phyloP scores from a whole-genome alignment of 257 asterid genomes.

The Capsicum pubescens region DNA sequence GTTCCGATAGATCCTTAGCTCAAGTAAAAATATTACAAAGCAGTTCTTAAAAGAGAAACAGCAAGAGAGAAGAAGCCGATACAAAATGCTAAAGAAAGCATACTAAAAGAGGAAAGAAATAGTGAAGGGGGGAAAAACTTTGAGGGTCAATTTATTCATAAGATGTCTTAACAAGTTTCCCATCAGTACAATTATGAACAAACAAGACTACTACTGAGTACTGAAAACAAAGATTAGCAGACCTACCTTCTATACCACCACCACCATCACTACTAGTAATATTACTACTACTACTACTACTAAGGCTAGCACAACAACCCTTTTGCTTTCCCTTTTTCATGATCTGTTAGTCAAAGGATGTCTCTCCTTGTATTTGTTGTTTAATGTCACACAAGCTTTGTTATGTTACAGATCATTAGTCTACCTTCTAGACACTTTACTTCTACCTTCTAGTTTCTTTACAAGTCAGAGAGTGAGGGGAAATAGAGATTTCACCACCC shows the following conservation, averaged over 20 bases:
- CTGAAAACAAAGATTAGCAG: conserved; percentile 22
- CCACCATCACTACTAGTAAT: not conserved
- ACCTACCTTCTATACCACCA: conserved; percentile 35
- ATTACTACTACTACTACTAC: not conserved
- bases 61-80: too few relatives aligned
- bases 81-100: too few relatives aligned
- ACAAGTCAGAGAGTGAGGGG: conserved; percentile 36
- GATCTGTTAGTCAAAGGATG: conserved; percentile 47
- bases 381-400: conserved; percentile 41
- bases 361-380: conserved; percentile 33
- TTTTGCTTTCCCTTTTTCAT: conserved; percentile 27
- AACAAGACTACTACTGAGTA: conserved; percentile 25
- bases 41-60: too few relatives aligned
- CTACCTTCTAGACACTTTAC: conserved; percentile 35
- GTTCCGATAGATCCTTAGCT: too few relatives aligned
- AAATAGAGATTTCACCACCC: conserved; percentile 30
- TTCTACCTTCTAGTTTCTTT: conserved; percentile 32
- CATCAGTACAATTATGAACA: conserved; percentile 42
- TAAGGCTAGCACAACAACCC: not conserved
- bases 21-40: too few relatives aligned
- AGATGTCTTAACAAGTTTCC: conserved; percentile 28
- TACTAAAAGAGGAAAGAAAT: too few relatives aligned
- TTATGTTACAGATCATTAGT: conserved; percentile 54
- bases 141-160: conserved; percentile 36
- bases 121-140: conserved; percentile 1